Percentiles rank a stretch among this genome's conserved stretches.
These are phyloP conservation scores for Cordyceps militaris DNA, from an alignment of 2,329 filamentous ascomycete species.

Conservation along the genomic window DNA sequence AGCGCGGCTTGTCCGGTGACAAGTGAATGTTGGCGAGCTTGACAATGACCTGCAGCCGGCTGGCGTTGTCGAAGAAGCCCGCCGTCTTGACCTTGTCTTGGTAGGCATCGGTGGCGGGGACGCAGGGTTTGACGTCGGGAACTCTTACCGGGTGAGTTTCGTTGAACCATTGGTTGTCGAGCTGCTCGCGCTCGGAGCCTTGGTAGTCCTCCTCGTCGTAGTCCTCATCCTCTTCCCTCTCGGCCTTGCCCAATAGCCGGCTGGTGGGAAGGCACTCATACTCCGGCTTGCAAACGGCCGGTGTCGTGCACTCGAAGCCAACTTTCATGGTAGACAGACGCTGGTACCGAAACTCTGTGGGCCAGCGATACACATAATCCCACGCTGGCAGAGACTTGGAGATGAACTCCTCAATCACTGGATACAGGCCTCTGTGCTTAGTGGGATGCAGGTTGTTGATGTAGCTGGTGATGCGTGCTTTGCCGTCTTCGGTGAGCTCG, in stretches of 20 bases:
- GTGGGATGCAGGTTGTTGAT: constrained; percentile 47
- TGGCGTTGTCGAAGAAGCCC: constrained; percentile 23
- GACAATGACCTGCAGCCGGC: constrained; percentile 52
- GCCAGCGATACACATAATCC: constrained; percentile 33
- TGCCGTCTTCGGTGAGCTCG: constrained; percentile 27
- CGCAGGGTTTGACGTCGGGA: constrained; percentile 19
- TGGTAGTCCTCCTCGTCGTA: constrained; percentile 15
- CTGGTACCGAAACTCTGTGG: constrained; percentile 20
- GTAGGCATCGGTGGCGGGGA: constrained; percentile 15
- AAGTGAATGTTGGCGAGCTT: constrained; percentile 57
- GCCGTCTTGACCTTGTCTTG: constrained; percentile 16
- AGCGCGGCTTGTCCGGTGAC: constrained; percentile 49
- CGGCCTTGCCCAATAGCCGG: constrained; percentile 20
- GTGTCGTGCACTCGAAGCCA: neutral
- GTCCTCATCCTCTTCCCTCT: constrained; percentile 16
- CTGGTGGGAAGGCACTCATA: constrained; percentile 15
- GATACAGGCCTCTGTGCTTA: constrained; percentile 32
- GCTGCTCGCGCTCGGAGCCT: constrained; percentile 16
- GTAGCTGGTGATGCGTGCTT: constrained; percentile 39
- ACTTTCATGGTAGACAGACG: constrained; percentile 20
- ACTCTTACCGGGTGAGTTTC: constrained; percentile 20
- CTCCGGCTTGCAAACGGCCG: neutral
- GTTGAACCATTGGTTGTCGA: constrained; percentile 20
- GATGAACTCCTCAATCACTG: constrained; percentile 35
- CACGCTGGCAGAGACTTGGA: constrained; percentile 36